These are phyloP conservation scores for Dendrothele bispora DNA, from an alignment of 768 basidiomycete species.

Conservation along the genomic window DNA sequence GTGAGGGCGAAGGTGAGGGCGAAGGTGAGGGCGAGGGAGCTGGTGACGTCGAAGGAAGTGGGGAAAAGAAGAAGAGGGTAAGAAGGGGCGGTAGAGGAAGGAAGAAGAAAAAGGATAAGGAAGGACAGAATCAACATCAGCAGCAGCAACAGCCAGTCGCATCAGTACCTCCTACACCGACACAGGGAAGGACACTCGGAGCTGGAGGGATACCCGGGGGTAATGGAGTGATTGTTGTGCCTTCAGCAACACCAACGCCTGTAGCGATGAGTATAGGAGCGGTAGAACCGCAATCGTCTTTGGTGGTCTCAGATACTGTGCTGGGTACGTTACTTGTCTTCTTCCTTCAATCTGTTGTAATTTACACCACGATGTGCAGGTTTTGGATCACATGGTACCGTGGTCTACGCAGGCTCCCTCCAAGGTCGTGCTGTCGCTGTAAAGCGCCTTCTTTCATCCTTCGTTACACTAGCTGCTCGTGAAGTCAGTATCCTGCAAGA, in stretches of 20 bases:
- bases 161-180: too few relatives aligned
- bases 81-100: conserved; percentile 10
- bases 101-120: conserved; percentile 18
- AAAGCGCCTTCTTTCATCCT: conserved; percentile 92
- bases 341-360: background rate
- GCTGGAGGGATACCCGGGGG: background rate
- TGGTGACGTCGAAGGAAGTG: conserved; percentile 25
- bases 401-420: conserved; percentile 92
- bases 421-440: conserved; percentile 98
- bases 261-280: background rate
- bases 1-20: conserved; percentile 26
- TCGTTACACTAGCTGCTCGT: conserved; percentile 89
- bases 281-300: conserved; percentile 11
- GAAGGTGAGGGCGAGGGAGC: conserved; percentile 28
- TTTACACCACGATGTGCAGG: conserved; percentile 46
- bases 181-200: too few relatives aligned
- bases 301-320: conserved; percentile 71
- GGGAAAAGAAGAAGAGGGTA: conserved; percentile 32
- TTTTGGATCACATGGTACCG: conserved; percentile 94
- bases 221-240: background rate
- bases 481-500: conserved; percentile 96
- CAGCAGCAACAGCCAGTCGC: too few relatives aligned
- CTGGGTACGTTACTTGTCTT: conserved; percentile 53
- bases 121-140: conserved; percentile 17
- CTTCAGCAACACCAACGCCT: background rate